Evolutionary conservation across 768 basidiomycete genomes (phyloP).

Genomic region (Boletellus emodensis): DNA sequence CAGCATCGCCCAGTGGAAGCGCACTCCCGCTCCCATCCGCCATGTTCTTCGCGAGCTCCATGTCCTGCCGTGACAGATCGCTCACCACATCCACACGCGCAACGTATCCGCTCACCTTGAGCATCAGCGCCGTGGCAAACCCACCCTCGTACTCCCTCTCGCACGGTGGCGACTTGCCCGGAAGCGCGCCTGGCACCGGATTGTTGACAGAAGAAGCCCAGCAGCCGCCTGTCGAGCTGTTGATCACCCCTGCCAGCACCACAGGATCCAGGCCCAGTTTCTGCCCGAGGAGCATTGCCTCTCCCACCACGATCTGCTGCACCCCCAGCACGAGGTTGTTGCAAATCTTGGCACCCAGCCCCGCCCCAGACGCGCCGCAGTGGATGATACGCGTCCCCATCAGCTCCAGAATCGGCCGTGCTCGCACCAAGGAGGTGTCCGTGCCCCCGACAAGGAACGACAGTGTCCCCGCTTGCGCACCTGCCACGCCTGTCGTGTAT

Average conservation of each 20-base stretch:
- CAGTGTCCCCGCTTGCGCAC: constrained; percentile 82
- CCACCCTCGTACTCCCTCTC: constrained; percentile 82
- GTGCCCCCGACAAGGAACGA: constrained; percentile 91
- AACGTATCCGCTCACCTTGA: constrained; percentile 51
- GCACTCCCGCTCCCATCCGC: constrained; percentile 47
- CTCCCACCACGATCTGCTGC: constrained; percentile 80
- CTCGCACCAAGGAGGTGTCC: constrained; percentile 49
- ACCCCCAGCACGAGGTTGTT: constrained; percentile 80
- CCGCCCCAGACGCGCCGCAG: constrained; percentile 79
- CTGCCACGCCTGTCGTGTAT: constrained; percentile 60
- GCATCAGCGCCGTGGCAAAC: constrained; percentile 78
- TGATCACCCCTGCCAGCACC: constrained; percentile 78
- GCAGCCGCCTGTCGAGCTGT: constrained; percentile 78
- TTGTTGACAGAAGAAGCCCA: constrained; percentile 88
- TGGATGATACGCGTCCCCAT: constrained; percentile 85
- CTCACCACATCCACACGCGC: constrained; percentile 1
- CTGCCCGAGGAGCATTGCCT: constrained; percentile 86
- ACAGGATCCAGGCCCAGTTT: constrained; percentile 75
- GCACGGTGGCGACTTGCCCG: constrained; percentile 73
- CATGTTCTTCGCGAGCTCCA: constrained; percentile 73
- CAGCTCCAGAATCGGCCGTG: constrained; percentile 54
- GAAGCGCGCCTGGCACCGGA: constrained; percentile 72
- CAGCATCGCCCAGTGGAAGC: constrained; percentile 64
- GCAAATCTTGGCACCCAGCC: constrained; percentile 86
- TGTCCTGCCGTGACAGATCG: constrained; percentile 51